A percentile compares a stretch with the other conserved stretches of the same genome.
These are phyloP conservation scores for Whalleya microplaca DNA, from an alignment of 2,329 filamentous ascomycete genomes.

Conservation along the genomic window DNA sequence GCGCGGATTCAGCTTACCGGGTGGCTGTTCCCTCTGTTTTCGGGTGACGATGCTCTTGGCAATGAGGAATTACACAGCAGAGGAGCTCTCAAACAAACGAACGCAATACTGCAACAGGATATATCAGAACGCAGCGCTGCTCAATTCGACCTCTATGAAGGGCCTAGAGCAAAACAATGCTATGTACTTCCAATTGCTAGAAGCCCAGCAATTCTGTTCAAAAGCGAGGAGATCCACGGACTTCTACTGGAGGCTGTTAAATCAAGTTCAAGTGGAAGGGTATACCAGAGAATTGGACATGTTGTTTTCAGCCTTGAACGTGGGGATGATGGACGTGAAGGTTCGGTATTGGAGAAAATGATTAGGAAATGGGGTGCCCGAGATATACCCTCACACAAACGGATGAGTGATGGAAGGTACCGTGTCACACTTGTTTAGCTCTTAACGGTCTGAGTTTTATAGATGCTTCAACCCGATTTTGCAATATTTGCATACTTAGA, in stretches of 20 bases:
- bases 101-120: too few species aligned
- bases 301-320: neutral
- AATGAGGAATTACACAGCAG: too few species aligned
- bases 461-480: too few species aligned
- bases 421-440: neutral
- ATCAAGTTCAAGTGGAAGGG: neutral
- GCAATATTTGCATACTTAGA: too few species aligned
- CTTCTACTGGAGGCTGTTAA: too few species aligned
- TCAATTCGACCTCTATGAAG: neutral
- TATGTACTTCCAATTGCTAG: neutral
- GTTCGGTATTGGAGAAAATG: neutral
- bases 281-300: neutral
- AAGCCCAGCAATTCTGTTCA: neutral
- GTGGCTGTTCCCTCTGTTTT: constrained; percentile 2
- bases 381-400: neutral
- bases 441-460: too few species aligned
- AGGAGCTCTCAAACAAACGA: too few species aligned
- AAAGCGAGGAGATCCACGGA: too few species aligned
- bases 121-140: too few species aligned
- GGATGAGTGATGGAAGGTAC: neutral
- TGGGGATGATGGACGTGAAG: neutral
- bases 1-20: constrained; percentile 2
- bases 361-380: neutral
- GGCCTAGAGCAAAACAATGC: neutral
- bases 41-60: too few species aligned